phyloP scores from a whole-genome alignment of 352 stramenopile genomes.

The Globisporangium radiosum region DNA sequence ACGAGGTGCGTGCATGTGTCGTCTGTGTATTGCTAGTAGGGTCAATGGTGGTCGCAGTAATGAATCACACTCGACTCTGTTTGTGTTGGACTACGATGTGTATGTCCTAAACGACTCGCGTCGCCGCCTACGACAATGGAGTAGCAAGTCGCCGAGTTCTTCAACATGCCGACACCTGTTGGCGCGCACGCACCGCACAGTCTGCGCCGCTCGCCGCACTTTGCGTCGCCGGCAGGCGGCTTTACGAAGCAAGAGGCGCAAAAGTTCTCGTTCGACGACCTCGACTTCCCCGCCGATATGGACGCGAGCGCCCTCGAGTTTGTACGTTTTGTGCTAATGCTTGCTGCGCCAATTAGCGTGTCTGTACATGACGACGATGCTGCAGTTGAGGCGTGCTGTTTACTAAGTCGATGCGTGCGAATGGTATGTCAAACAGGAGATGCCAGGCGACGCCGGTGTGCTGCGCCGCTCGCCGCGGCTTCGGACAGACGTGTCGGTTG shows the following conservation, averaged over 20 bases:
- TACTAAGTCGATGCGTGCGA: too few species aligned
- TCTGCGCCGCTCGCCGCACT: conserved; percentile 66
- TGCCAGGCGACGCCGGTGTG: conserved; percentile 54
- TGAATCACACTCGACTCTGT: too few species aligned
- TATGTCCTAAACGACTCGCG: not conserved
- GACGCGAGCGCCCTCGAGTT: conserved; percentile 69
- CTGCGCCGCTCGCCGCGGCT: conserved; percentile 73
- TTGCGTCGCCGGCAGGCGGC: conserved; percentile 44
- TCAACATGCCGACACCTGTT: conserved; percentile 62
- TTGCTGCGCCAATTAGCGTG: not conserved
- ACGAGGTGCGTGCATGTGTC: conserved; percentile 31
- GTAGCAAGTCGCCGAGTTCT: conserved; percentile 80
- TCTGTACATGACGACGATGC: too few species aligned
- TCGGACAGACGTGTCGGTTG: conserved; percentile 78
- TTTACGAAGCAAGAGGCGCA: conserved; percentile 67
- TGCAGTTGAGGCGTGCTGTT: too few species aligned
- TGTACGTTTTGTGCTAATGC: conserved; percentile 26
- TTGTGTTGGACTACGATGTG: too few species aligned
- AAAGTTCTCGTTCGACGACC: conserved; percentile 84
- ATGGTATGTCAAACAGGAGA: conserved; percentile 34
- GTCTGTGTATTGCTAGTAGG: not conserved
- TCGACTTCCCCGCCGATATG: conserved; percentile 72
- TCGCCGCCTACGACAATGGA: not conserved
- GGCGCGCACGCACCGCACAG: conserved; percentile 60
- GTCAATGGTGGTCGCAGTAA: not conserved